A percentile compares a stretch with the other conserved stretches of the same genome.
Evolutionary conservation across 192 early-diverging fungal genomes (phyloP).

Genomic region (Podila horticola): DNA sequence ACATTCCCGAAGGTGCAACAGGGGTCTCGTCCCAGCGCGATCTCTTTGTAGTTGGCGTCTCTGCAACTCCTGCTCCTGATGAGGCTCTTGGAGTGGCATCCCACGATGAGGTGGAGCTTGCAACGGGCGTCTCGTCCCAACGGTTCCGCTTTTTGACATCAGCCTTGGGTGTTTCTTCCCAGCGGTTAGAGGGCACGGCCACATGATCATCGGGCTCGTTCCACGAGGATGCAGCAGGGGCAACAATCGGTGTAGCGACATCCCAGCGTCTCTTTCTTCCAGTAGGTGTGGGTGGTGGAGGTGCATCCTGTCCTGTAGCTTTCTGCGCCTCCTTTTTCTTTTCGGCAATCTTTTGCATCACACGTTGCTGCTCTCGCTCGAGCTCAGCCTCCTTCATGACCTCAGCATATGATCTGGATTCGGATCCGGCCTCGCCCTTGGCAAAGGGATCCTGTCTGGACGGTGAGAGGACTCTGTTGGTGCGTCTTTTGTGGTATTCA

Average conservation of each 20-base stretch:
- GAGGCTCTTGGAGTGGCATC: constrained; percentile 81
- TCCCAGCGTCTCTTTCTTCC: constrained; percentile 87
- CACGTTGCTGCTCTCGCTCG: constrained; percentile 81
- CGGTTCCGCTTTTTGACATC: constrained; percentile 71
- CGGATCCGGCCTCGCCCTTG: constrained; percentile 52
- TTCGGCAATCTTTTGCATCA: constrained; percentile 77
- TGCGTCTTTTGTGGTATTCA: constrained; percentile 88
- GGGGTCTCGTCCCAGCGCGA: constrained; percentile 99
- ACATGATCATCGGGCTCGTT: constrained; percentile 58
- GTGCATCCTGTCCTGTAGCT: constrained; percentile 51
- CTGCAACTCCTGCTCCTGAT: constrained; percentile 50
- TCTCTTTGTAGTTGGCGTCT: constrained; percentile 65
- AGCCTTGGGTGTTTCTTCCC: constrained; percentile 85
- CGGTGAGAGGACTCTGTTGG: constrained; percentile 83
- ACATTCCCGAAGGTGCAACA: constrained; percentile 62
- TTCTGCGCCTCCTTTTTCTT: constrained; percentile 72
- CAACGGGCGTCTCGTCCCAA: constrained; percentile 86
- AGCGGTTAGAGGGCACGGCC: constrained; percentile 58
- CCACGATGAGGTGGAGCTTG: constrained; percentile 64
- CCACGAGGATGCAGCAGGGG: constrained; percentile 64
- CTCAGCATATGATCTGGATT: constrained; percentile 81
- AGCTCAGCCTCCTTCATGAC: constrained; percentile 88
- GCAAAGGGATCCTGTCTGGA: constrained; percentile 83
- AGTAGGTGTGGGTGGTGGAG: constrained; percentile 44
- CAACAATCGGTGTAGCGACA: constrained; percentile 64